phyloP scores from a whole-genome alignment of 805 yeast genomes.

The Zygosaccharomyces pseudorouxii region DNA sequence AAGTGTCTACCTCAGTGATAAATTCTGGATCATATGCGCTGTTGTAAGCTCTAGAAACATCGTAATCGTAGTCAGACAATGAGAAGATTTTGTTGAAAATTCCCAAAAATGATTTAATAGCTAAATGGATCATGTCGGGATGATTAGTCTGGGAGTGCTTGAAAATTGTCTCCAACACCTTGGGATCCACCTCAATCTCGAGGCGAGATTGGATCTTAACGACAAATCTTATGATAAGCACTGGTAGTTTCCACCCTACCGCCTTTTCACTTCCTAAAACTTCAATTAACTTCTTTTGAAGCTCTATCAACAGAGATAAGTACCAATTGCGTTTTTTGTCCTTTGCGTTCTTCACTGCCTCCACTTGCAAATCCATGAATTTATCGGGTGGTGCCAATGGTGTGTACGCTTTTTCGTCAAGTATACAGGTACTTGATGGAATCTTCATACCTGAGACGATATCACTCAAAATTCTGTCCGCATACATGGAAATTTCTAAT shows the following conservation, averaged over 20 bases:
- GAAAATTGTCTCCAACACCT: constrained; percentile 42
- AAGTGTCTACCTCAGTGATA: constrained; percentile 43
- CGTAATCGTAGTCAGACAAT: constrained; percentile 46
- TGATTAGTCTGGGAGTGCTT: constrained; percentile 54
- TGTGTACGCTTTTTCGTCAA: constrained; percentile 38
- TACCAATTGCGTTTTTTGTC: constrained; percentile 47
- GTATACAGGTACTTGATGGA: constrained; percentile 51
- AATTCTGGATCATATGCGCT: constrained; percentile 42
- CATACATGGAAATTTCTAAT: constrained; percentile 47
- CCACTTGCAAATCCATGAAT: constrained; percentile 51
- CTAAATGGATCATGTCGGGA: constrained; percentile 58
- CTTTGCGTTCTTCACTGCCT: constrained; percentile 59
- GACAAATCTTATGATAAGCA: constrained; percentile 47
- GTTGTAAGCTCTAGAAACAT: constrained; percentile 40
- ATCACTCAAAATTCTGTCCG: constrained; percentile 47
- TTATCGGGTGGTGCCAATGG: constrained; percentile 61
- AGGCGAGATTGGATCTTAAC: constrained; percentile 49
- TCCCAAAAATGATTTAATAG: constrained; percentile 56
- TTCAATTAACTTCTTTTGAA: constrained; percentile 40
- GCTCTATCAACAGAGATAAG: constrained; percentile 37
- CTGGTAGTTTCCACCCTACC: constrained; percentile 52
- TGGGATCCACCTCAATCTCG: constrained; percentile 43
- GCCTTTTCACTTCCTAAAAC: constrained; percentile 16
- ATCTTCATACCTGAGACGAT: constrained; percentile 42
- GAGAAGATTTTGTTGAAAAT: constrained; percentile 44